phyloP scores from a whole-genome alignment of 2,329 filamentous ascomycete genomes.

The Pyrenochaeta sp. region DNA sequence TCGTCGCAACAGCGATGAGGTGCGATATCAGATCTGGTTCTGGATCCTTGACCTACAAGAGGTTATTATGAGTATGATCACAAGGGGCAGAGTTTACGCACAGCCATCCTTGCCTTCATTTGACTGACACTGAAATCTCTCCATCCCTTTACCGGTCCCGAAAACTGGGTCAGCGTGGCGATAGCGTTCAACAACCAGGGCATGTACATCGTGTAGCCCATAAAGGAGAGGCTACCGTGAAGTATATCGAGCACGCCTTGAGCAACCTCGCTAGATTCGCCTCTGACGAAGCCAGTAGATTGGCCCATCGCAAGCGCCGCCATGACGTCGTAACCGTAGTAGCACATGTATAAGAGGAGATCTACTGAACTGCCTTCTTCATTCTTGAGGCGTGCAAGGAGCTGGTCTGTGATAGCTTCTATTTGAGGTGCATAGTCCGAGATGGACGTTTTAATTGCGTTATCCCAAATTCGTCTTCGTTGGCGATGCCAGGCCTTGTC shows the following conservation, averaged over 20 bases:
- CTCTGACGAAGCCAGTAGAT: constrained; percentile 49
- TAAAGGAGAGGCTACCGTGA: constrained; percentile 33
- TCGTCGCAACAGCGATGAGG: constrained; percentile 28
- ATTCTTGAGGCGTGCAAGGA: constrained; percentile 22
- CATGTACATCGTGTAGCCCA: constrained; percentile 35
- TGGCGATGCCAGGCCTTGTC: constrained; percentile 33
- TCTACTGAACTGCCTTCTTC: constrained; percentile 42
- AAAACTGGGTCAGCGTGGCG: constrained; percentile 22
- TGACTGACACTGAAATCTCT: constrained; percentile 31
- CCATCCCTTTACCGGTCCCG: constrained; percentile 36
- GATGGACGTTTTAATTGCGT: constrained; percentile 36
- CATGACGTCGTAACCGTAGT: constrained; percentile 57
- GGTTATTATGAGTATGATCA: not conserved
- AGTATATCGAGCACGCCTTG: constrained; percentile 35
- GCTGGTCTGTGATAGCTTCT: constrained; percentile 31
- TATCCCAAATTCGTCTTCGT: constrained; percentile 38
- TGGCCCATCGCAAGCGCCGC: constrained; percentile 54
- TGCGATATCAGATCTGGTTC: constrained; percentile 32
- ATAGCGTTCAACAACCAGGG: constrained; percentile 39
- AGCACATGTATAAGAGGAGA: constrained; percentile 50
- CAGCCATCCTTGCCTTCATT: constrained; percentile 31
- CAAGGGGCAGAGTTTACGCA: constrained; percentile 5
- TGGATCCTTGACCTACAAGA: constrained; percentile 16
- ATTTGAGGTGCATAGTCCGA: constrained; percentile 27
- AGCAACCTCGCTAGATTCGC: constrained; percentile 36